phyloP scores from a whole-genome alignment of 2,329 filamentous ascomycete species.

The Cryphonectria naterciae region DNA sequence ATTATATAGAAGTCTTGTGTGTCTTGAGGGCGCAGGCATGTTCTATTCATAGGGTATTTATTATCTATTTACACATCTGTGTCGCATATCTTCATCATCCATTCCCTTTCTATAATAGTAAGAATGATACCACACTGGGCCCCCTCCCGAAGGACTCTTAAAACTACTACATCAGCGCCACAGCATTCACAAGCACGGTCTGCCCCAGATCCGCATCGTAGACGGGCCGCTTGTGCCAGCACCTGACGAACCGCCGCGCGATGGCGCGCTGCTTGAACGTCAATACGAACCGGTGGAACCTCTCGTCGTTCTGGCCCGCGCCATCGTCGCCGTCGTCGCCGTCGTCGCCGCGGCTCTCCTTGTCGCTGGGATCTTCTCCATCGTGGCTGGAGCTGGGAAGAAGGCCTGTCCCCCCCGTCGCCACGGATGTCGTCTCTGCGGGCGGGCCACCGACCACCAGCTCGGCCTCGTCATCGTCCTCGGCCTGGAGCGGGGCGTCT shows the following conservation, averaged over 20 bases:
- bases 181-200: slow-evolving; percentile 35
- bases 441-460: slow-evolving; percentile 3
- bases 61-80: too few species aligned
- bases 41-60: too few species aligned
- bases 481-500: slow-evolving; percentile 29
- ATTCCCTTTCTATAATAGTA: too few species aligned
- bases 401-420: not conserved
- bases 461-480: slow-evolving; percentile 5
- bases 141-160: too few species aligned
- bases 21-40: too few species aligned
- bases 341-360: slow-evolving; percentile 18
- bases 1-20: too few species aligned
- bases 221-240: slow-evolving; percentile 47
- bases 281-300: slow-evolving; percentile 55
- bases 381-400: not conserved
- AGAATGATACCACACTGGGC: too few species aligned
- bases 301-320: slow-evolving; percentile 41
- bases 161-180: slow-evolving; percentile 31
- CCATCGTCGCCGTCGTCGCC: slow-evolving; percentile 5
- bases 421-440: not conserved
- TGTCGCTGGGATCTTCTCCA: not conserved
- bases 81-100: too few species aligned
- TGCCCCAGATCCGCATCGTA: slow-evolving; percentile 31
- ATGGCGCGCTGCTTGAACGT: slow-evolving; percentile 59
- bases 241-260: slow-evolving; percentile 54